phyloP scores from a whole-genome alignment of 164 flowering plant species.

The Chloranthus sessilifolius region DNA sequence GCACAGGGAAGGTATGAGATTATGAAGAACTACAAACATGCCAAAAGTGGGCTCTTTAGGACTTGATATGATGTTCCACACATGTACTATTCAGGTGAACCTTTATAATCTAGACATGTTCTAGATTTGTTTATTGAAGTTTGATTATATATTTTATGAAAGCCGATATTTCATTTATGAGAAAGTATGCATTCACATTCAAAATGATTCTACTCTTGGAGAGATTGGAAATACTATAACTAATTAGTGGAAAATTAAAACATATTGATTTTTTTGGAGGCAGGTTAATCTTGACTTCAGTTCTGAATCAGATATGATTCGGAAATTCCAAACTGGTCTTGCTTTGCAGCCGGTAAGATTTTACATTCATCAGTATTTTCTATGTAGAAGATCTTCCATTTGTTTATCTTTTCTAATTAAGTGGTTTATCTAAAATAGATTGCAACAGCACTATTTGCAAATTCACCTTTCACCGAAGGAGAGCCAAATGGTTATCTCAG shows the following conservation, averaged over 20 bases:
- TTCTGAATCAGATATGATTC: constrained; percentile 96
- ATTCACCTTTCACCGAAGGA: constrained; percentile 98
- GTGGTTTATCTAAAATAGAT: constrained; percentile 48
- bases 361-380: constrained; percentile 4
- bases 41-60: constrained; percentile 96
- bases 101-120: neutral
- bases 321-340: constrained; percentile 93
- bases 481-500: constrained; percentile 95
- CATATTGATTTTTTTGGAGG: constrained; percentile 4
- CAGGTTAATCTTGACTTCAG: constrained; percentile 96
- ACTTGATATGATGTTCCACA: constrained; percentile 98
- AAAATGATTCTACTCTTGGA: neutral
- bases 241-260: constrained; percentile 3
- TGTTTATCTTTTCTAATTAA: constrained; percentile 22
- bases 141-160: neutral
- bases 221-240: no score
- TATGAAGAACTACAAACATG: constrained; percentile 95
- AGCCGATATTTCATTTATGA: no score
- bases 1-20: constrained; percentile 93
- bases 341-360: constrained; percentile 92
- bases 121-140: neutral
- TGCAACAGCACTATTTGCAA: constrained; percentile 96
- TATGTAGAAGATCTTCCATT: neutral
- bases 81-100: constrained; percentile 97
- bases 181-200: no score